A percentile compares a stretch with the other conserved stretches of the same genome.
Evolutionary conservation across 116 monocot species (phyloP).

Genomic region (Phalaenopsis hybrid): DNA sequence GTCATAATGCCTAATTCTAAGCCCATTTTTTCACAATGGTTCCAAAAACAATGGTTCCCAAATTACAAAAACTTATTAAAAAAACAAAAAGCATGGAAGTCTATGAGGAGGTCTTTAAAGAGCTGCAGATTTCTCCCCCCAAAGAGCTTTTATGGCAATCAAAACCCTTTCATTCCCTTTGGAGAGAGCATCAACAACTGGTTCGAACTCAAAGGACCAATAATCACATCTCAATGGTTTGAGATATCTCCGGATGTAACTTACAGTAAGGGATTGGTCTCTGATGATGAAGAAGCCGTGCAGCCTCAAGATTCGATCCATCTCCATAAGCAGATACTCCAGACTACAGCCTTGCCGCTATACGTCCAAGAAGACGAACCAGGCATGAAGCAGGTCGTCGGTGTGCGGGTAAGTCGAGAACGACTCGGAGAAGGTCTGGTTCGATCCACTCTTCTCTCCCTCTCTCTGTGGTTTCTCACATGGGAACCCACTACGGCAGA

Average conservation of each 20-base stretch:
- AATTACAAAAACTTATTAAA: no score
- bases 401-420: constrained; percentile 80
- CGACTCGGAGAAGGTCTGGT: constrained; percentile 21
- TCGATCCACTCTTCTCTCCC: no score
- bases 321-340: constrained; percentile 71
- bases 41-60: no score
- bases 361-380: constrained; percentile 51
- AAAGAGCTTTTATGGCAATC: constrained; percentile 62
- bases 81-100: no score
- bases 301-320: constrained; percentile 69
- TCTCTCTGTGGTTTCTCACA: no score
- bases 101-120: background rate
- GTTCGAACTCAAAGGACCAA: constrained; percentile 56
- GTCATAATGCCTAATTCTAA: no score
- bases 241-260: constrained; percentile 28
- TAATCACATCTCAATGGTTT: constrained; percentile 58
- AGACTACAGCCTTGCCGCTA: constrained; percentile 44
- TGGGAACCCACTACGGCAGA: no score
- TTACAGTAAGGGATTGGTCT: constrained; percentile 37
- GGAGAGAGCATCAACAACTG: constrained; percentile 49
- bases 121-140: constrained; percentile 20
- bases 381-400: constrained; percentile 78
- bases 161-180: constrained; percentile 55
- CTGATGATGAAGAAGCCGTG: constrained; percentile 61
- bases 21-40: no score